Evolutionary conservation across 306 rosid species (phyloP).

Genomic region (Malus sieversii): DNA sequence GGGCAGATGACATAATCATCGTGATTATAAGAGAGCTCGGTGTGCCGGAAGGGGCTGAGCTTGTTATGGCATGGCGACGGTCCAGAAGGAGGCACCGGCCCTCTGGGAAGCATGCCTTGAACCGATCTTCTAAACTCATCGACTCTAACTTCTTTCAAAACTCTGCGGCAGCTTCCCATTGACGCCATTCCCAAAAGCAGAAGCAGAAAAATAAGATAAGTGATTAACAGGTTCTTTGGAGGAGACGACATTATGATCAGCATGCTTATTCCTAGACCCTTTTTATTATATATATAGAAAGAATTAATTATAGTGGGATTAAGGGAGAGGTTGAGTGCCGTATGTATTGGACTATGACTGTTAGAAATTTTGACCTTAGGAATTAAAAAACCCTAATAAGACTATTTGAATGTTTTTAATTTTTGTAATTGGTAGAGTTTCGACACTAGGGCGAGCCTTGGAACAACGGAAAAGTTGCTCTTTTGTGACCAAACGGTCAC

Average conservation of each 20-base stretch:
- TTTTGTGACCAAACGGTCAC: no score
- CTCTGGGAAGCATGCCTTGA: slow-evolving; percentile 42
- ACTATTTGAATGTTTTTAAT: neutral
- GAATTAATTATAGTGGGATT: neutral
- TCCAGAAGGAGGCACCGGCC: slow-evolving; percentile 68
- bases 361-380: neutral
- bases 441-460: neutral
- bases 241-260: neutral
- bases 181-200: slow-evolving; percentile 22
- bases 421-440: neutral
- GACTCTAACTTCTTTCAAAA: neutral
- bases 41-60: slow-evolving; percentile 33
- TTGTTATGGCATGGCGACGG: slow-evolving; percentile 61
- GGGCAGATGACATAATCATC: slow-evolving; percentile 42
- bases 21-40: slow-evolving; percentile 14
- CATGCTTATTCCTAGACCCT: neutral
- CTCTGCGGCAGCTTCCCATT: slow-evolving; percentile 32
- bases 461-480: no score
- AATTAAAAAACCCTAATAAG: neutral
- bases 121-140: slow-evolving; percentile 20
- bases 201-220: slow-evolving; percentile 8
- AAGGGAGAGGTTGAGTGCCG: neutral
- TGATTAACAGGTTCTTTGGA: neutral
- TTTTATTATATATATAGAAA: slow-evolving; percentile 1
- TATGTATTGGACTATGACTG: slow-evolving; percentile 7